Base-by-base conservation (phyloP, 2,329 filamentous ascomycete species). In the Cercospora nicotianae region DNA sequence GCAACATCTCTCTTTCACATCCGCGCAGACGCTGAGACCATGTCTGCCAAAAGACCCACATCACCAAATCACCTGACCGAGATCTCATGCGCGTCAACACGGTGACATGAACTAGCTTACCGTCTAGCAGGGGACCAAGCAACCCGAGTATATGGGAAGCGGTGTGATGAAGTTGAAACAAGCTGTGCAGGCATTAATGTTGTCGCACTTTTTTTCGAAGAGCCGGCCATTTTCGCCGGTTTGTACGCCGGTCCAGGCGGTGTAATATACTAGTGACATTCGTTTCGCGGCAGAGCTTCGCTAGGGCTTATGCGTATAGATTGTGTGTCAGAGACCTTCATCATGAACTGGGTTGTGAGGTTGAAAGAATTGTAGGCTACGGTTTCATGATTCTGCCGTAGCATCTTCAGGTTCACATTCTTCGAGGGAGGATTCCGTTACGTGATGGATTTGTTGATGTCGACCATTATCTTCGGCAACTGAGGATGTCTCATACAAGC, bases 51-150 rank as follows among this genome's bases (percentile, higher is more conserved):
- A 36, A 45, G 33, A 42, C 16, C 60, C 26, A 28, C 45, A 36
- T 42, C 28, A 31, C 26, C 45, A 13, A n/a, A 63, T 63, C 62
- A 64, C 62, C 62, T 64, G 62, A 64, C 51, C 62, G 9, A 36
- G 10, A 28, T 31, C 30, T 64, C 62, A 64, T 64, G 62, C 62
- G 55, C 62, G 62, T 64, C 62, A 64, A 58, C 48, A 42, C 62
- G 5, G 51, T 64, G 48, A 64, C 62, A 64, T 64, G 48, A 45
- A 58, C 62, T 64, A 64, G 62, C 62, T 57, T 64, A 57, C 48
- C 62, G 39, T 31, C 48, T 64, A 64, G 62, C 48, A 58, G 48
- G 62, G 48, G 26, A n/a, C 23, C 23, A n/a, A 63, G 20, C 5
- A 30, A 18, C 16, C 45, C 28, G 26, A 31, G 28, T 30, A 20